A percentile compares a stretch with the other conserved stretches of the same genome.
Conservation (phyloP, 2,329 filamentous ascomycete genomes). For the Venturia pyrina region DNA sequence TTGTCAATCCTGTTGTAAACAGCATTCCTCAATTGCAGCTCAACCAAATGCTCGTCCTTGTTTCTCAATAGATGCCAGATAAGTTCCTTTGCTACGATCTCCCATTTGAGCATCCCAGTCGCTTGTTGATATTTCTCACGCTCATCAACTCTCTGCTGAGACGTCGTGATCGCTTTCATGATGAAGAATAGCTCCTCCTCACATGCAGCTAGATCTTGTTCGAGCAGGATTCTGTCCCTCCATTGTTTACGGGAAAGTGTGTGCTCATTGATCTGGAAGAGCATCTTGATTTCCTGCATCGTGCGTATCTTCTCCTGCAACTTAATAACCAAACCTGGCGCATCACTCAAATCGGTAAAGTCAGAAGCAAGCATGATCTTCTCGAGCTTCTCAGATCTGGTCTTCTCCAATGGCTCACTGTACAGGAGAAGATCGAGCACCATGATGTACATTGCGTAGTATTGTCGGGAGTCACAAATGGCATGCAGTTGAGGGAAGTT, state of each 20-base stretch:
- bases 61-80: conserved; percentile 95
- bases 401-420: conserved; percentile 92
- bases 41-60: conserved; percentile 75
- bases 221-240: conserved; percentile 81
- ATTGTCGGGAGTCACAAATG: conserved; percentile 95
- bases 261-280: conserved; percentile 88
- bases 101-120: conserved; percentile 78
- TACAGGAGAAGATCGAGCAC: conserved; percentile 93
- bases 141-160: conserved; percentile 76
- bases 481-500: conserved; percentile 90
- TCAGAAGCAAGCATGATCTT: conserved; percentile 99
- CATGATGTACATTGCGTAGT: conserved; percentile 97
- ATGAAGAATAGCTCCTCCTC: conserved; percentile 99
- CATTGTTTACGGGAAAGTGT: conserved; percentile 81
- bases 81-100: conserved; percentile 87
- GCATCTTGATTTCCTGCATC: conserved; percentile 88
- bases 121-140: conserved; percentile 50
- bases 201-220: conserved; percentile 77
- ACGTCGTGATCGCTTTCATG: conserved; percentile 98
- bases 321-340: conserved; percentile 83
- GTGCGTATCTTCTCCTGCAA: conserved; percentile 89
- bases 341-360: conserved; percentile 90
- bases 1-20: conserved; percentile 95
- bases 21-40: conserved; percentile 84
- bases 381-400: conserved; percentile 85